Evolutionary conservation across 2,329 filamentous ascomycete genomes (phyloP), one percentile per base, ranked within the genome.

Genomic region (Thermoascus crustaceus): DNA sequence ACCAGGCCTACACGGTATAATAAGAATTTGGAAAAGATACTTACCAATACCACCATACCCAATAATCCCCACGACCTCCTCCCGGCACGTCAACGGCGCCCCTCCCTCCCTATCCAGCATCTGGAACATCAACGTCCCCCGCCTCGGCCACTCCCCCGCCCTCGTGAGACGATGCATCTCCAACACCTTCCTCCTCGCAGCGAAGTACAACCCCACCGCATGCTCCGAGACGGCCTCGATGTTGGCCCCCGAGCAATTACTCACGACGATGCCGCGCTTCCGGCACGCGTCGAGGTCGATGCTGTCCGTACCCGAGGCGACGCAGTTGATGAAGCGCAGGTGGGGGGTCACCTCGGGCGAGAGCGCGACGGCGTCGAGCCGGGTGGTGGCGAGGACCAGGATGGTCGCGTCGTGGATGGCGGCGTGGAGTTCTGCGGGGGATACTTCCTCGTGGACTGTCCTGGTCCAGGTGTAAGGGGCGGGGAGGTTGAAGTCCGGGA

Each of bases 141-240:
- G 55, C 30, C 49, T 45, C 24, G 53, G 49, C 69, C 70, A 73
- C 25, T 60, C 57, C 14, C 55, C 49, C 5, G 52, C 57, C 9
- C 52, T 49, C 8, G 55, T 58, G 7, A 60, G 34, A 11, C 47
- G 35, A 46, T 67, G 55, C 44, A 66, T 49, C 18, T 52, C 46
- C 16, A 66, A 47, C 7, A 68, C 56, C 37, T 55, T 57, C 36
- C 67, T 55, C 33, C 68, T 55, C 5, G 66, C 51, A 4, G 67
- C 65, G 43, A 68, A 69, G 47, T 70, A 71, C 38, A 73, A 46
- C 27, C 61, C 66, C 25, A 73, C 60, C 7, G 68, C 68, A 56
- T 72, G 69, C 47, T 73, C 69, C 19, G 59, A 59, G 7, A 72
- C 68, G 29, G 64, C 52, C 30, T 68, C 61, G 30, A 68, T 57